A percentile compares a stretch with the other conserved stretches of the same genome.
Conservation (phyloP, 1,284 basidiomycete species). For the Cryptococcus maquisensis region DNA sequence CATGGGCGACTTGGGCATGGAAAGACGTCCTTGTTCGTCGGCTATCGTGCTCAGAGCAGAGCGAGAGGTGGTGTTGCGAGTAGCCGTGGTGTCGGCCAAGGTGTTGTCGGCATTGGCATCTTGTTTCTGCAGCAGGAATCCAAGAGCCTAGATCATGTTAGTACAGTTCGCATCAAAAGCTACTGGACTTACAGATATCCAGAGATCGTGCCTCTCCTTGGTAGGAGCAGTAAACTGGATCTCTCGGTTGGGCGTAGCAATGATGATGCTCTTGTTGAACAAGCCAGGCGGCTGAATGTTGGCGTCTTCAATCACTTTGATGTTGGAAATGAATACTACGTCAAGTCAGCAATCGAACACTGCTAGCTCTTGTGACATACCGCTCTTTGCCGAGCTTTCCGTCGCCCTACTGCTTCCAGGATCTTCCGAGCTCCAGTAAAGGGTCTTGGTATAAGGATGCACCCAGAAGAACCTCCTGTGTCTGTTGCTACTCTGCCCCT, state of each 20-base stretch:
- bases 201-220: constrained; percentile 92
- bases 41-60: constrained; percentile 27
- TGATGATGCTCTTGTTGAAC: constrained; percentile 85
- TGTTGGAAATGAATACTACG: constrained; percentile 92
- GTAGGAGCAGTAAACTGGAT: constrained; percentile 96
- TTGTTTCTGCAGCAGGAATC: constrained; percentile 45
- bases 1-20: constrained; percentile 29
- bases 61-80: constrained; percentile 13
- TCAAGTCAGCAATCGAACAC: constrained; percentile 11
- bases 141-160: constrained; percentile 27
- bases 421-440: constrained; percentile 96
- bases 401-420: constrained; percentile 80
- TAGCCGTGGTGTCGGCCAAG: constrained; percentile 16
- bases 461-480: constrained; percentile 99
- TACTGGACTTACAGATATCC: constrained; percentile 67
- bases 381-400: constrained; percentile 93
- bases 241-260: constrained; percentile 88
- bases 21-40: constrained; percentile 39
- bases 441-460: constrained; percentile 94
- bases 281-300: constrained; percentile 91
- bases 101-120: constrained; percentile 5
- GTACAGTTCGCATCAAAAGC: not conserved
- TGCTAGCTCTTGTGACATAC: constrained; percentile 55
- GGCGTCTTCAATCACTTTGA: constrained; percentile 82
- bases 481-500: constrained; percentile 81